Conservation (phyloP, 495 filamentous ascomycete species). For the Xylaria longipes region DNA sequence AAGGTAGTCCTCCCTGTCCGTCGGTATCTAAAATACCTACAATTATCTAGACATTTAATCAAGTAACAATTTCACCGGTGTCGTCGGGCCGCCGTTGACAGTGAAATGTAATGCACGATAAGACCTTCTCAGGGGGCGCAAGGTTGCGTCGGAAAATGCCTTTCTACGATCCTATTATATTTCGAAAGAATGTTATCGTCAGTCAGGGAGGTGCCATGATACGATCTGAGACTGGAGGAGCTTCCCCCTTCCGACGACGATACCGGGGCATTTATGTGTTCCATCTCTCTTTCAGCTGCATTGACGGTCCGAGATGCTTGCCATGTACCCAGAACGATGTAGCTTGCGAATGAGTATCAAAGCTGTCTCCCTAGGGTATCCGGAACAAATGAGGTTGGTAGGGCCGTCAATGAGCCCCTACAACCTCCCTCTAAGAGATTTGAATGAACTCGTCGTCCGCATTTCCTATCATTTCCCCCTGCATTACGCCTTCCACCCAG, state of each 20-base stretch:
- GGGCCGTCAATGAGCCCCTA: background rate
- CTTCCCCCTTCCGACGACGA: background rate
- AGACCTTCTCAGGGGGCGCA: background rate
- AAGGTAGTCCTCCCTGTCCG: background rate
- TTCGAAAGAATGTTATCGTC: background rate
- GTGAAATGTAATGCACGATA: background rate
- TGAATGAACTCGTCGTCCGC: constrained; percentile 18
- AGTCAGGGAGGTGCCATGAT: background rate
- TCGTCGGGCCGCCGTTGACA: background rate
- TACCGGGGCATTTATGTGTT: background rate
- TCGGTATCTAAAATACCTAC: background rate
- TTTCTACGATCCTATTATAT: background rate
- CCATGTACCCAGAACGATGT: background rate
- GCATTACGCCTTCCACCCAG: constrained; percentile 15
- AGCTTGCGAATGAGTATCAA: background rate
- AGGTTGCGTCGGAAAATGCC: background rate
- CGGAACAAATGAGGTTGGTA: background rate
- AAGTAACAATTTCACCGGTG: constrained; percentile 1
- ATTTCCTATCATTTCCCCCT: constrained; percentile 12
- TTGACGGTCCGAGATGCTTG: background rate
- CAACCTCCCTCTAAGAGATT: background rate
- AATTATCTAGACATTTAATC: background rate
- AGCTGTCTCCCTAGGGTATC: background rate
- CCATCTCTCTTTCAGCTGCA: background rate
- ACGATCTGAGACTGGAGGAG: background rate